Evolutionary conservation across 371 early-diverging fungal species (phyloP).

Genomic region (Dichotomocladium elegans): DNA sequence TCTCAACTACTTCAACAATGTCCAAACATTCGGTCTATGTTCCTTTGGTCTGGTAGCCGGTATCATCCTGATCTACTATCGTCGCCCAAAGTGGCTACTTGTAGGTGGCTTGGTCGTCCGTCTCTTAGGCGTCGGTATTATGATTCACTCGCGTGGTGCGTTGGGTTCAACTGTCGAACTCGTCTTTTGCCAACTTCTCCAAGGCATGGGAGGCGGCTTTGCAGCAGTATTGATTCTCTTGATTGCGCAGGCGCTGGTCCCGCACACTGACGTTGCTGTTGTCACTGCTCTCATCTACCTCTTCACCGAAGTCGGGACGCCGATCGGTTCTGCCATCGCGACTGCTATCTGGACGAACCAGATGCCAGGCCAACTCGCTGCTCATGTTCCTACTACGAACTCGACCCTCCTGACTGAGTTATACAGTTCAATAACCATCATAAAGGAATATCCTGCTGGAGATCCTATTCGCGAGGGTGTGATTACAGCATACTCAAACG

Average conservation of each 20-base stretch:
- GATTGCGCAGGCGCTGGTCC: constrained; percentile 16
- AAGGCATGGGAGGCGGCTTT: constrained; percentile 44
- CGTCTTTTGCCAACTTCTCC: constrained; percentile 37
- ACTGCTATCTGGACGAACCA: constrained; percentile 47
- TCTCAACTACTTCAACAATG: constrained; percentile 9
- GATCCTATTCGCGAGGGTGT: constrained; percentile 21
- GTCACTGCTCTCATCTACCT: constrained; percentile 37
- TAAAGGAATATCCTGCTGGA: constrained; percentile 9
- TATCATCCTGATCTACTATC: constrained; percentile 9
- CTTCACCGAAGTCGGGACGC: constrained; percentile 29
- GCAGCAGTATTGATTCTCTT: constrained; percentile 21
- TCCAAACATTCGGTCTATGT: constrained; percentile 12
- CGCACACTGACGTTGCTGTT: constrained; percentile 33
- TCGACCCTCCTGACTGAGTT: constrained; percentile 15
- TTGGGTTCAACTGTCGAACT: constrained; percentile 34
- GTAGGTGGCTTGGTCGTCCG: constrained; percentile 26
- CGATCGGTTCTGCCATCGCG: constrained; percentile 39
- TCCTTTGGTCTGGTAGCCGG: constrained; percentile 11
- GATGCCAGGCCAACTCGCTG: constrained; percentile 29
- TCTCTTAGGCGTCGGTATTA: constrained; percentile 38
- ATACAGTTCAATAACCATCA: constrained; percentile 12
- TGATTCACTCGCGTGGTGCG: constrained; percentile 45
- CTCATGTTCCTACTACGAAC: constrained; percentile 36
- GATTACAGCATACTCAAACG: constrained; percentile 27
- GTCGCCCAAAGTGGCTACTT: constrained; percentile 11